Evolutionary conservation across 805 yeast genomes (phyloP).

Genomic region (Candida parachauliodes): DNA sequence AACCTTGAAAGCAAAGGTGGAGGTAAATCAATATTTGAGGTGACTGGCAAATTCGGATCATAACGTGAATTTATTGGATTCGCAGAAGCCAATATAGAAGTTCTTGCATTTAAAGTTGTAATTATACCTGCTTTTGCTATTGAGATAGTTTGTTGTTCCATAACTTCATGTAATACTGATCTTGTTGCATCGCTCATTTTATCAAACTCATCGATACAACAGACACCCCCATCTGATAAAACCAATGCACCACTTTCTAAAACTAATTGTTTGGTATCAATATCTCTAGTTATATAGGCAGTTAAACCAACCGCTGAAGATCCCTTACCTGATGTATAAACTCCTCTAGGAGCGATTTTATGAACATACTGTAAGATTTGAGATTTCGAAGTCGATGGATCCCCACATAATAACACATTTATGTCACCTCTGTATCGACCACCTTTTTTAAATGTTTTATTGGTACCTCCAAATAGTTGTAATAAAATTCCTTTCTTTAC

Average conservation of each 20-base stretch:
- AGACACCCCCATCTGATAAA: conserved; percentile 94
- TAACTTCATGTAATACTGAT: conserved; percentile 94
- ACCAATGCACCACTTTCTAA: conserved; percentile 96
- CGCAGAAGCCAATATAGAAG: conserved; percentile 93
- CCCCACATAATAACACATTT: conserved; percentile 90
- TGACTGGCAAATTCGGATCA: conserved; percentile 92
- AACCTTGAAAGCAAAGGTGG: conserved; percentile 94
- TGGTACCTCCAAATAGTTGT: conserved; percentile 94
- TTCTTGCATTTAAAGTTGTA: conserved; percentile 93
- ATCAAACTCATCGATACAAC: conserved; percentile 98
- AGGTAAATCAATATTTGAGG: conserved; percentile 92
- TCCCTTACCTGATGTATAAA: conserved; percentile 97
- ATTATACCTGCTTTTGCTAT: conserved; percentile 98
- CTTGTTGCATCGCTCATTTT: conserved; percentile 94
- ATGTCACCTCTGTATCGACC: conserved; percentile 96
- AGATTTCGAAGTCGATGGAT: conserved; percentile 96
- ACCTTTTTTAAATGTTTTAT: conserved; percentile 82
- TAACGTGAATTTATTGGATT: conserved; percentile 95
- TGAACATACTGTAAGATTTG: conserved; percentile 93
- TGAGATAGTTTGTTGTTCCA: conserved; percentile 98
- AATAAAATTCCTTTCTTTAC: conserved; percentile 92
- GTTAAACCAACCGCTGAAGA: conserved; percentile 99
- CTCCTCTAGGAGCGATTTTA: conserved; percentile 96
- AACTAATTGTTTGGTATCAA: conserved; percentile 89
- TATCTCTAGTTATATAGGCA: conserved; percentile 92